Base-by-base conservation (phyloP, 176 grass and related monocot species). In the Carex pumila region DNA sequence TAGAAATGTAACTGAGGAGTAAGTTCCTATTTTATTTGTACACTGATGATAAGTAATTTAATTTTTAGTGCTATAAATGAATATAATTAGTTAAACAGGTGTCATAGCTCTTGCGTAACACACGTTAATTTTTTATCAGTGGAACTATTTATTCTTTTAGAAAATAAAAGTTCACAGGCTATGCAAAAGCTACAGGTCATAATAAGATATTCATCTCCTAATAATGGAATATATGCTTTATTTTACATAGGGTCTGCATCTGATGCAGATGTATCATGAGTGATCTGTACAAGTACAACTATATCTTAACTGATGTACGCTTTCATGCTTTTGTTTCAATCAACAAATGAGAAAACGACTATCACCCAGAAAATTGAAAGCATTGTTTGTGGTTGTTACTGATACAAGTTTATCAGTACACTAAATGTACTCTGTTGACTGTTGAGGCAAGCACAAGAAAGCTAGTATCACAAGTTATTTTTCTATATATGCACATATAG, bases 1-100 rank as follows among this genome's bases (percentile, higher is more conserved):
- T 12, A 83, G 82, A 85, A 89, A 89, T 58, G 79, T 81, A 64
- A 78, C 85, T 60, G 93, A 93, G 7, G 89, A 95, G 93, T 95
- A 93, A 2, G 91, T 90, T 82, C 21, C 31, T 61, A 12, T 58
- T 74, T 12, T 34, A 30, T 36, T 3, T 18, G 17, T 41, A 15
- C 63, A 66, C 12, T 65, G 25, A 7, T 4, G 15, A 68, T 19
- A 81, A 60, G 13, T 45, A 43, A 50, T 69, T 12, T 45, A 6
- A 67, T 21, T 34, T 15, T 43, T 45, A 45, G 7, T 71, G 17
- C 5, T 71, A 19, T 30, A 70, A 49, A 49, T 47, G 66, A 47
- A 43, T 82, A 56, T 0, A 47, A 9, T 14, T 14, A 82, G 3
- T 56, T 79, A 59, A 79, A 6, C 64, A 66, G 64, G 31, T 13